These are phyloP conservation scores for Lactuca sativa DNA, from an alignment of 129 eudicot species.

Conservation along the genomic window DNA sequence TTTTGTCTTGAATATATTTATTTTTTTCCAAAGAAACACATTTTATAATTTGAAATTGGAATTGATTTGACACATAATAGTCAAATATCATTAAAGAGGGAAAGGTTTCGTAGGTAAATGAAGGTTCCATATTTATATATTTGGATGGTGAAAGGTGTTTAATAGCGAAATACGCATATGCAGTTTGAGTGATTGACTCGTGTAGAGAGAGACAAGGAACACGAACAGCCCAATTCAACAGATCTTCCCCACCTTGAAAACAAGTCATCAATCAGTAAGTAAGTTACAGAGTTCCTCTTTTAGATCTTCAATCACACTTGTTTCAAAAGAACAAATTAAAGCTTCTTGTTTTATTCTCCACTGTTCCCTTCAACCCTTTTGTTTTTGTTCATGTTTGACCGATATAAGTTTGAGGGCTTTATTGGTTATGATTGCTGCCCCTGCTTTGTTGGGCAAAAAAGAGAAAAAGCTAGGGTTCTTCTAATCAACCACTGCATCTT, in stretches of 20 bases:
- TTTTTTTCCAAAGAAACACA: too few species aligned
- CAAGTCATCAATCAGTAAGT: slow-evolving; percentile 27
- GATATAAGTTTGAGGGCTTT: slow-evolving; percentile 1
- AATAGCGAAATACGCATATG: slow-evolving; percentile 1
- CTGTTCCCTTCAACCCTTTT: slow-evolving; percentile 33
- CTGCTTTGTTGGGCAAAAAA: slow-evolving; percentile 39
- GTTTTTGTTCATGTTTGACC: slow-evolving; percentile 41
- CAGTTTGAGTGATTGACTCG: slow-evolving; percentile 28
- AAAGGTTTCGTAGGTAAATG: neutral
- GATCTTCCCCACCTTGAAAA: slow-evolving; percentile 15
- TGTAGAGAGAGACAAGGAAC: neutral
- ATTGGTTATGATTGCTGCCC: slow-evolving; percentile 37
- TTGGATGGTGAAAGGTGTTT: slow-evolving; percentile 17
- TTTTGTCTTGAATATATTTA: too few species aligned
- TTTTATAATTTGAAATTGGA: too few species aligned
- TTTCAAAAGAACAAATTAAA: slow-evolving; percentile 29
- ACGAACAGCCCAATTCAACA: slow-evolving; percentile 8
- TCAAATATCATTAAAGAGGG: neutral
- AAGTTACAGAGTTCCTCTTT: slow-evolving; percentile 7
- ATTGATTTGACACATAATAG: too few species aligned
- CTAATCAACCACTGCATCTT: slow-evolving; percentile 13
- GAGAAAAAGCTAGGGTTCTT: slow-evolving; percentile 35
- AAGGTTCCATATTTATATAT: slow-evolving; percentile 1
- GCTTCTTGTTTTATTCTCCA: slow-evolving; percentile 33
- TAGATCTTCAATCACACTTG: slow-evolving; percentile 35